A percentile compares a stretch with the other conserved stretches of the same genome.
Evolutionary conservation across 78 protist species (phyloP).

Genomic region (Creolimax fragrantissima): DNA sequence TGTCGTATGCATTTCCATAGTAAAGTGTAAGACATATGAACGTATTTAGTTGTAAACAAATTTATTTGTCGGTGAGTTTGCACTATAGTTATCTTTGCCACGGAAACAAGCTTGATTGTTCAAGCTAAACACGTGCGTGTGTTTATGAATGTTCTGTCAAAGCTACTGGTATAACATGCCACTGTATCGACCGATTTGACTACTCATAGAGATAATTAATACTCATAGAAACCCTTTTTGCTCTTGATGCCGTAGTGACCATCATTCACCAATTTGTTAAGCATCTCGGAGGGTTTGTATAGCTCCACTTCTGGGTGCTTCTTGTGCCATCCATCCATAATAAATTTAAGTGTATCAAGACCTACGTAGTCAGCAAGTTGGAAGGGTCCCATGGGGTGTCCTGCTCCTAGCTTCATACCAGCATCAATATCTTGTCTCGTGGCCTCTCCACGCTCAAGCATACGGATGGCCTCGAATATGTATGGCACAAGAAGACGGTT

Average conservation of each 20-base stretch:
- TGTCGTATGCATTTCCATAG: too few relatives aligned
- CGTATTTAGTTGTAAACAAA: too few relatives aligned
- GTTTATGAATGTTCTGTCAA: too few relatives aligned
- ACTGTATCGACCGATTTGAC: too few relatives aligned
- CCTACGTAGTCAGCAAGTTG: constrained; percentile 40
- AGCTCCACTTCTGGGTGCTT: not conserved
- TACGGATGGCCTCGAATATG: constrained; percentile 41
- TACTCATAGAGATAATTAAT: too few relatives aligned
- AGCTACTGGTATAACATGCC: too few relatives aligned
- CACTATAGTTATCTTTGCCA: too few relatives aligned
- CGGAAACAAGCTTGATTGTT: too few relatives aligned
- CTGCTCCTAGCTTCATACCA: constrained; percentile 56
- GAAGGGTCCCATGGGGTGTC: constrained; percentile 60
- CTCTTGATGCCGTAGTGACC: constrained; percentile 46
- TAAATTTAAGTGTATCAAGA: constrained; percentile 30
- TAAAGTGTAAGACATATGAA: too few relatives aligned
- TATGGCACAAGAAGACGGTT: constrained; percentile 54
- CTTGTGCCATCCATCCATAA: constrained; percentile 30
- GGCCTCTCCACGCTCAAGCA: constrained; percentile 55
- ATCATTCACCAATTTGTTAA: constrained; percentile 27
- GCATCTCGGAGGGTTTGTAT: constrained; percentile 22
- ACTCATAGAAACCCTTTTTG: constrained; percentile 45
- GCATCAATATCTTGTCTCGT: constrained; percentile 41
- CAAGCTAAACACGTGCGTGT: too few relatives aligned
- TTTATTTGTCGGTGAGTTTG: too few relatives aligned